Evolutionary conservation across 192 early-diverging fungal species (phyloP).

Genomic region (Jimgerdemannia flammicorona): DNA sequence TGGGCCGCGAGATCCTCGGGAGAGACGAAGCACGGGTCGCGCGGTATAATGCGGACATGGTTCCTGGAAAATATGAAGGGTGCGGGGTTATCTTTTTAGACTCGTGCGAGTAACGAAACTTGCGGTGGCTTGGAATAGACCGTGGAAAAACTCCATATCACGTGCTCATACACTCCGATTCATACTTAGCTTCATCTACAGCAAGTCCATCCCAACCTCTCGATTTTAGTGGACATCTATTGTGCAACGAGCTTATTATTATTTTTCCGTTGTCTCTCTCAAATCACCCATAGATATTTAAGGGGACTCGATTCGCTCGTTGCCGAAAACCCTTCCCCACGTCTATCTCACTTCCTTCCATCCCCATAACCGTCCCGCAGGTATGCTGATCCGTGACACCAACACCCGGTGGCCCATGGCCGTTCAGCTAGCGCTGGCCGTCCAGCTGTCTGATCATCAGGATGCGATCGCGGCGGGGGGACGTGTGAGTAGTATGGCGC

Average conservation of each 20-base stretch:
- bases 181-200: too few relatives aligned
- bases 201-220: too few relatives aligned
- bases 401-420: conserved; percentile 51
- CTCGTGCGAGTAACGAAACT: too few relatives aligned
- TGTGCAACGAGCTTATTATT: too few relatives aligned
- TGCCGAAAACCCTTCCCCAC: too few relatives aligned
- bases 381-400: conserved; percentile 57
- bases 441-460: conserved; percentile 36
- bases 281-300: not conserved
- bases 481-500: not conserved
- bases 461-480: conserved; percentile 13
- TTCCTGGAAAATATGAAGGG: not conserved
- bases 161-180: too few relatives aligned
- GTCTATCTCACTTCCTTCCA: not conserved
- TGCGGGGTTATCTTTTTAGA: too few relatives aligned
- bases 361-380: conserved; percentile 14
- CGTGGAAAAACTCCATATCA: too few relatives aligned
- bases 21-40: not conserved
- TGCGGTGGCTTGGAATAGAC: too few relatives aligned
- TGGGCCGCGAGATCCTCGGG: not conserved
- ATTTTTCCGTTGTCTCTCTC: too few relatives aligned
- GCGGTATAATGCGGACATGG: not conserved
- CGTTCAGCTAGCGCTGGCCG: conserved; percentile 42
- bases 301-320: not conserved
- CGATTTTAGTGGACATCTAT: too few relatives aligned